A percentile compares a stretch with the other conserved stretches of the same genome.
These are phyloP conservation scores for Malus fusca DNA, from an alignment of 306 rosid genomes.

Conservation along the genomic window DNA sequence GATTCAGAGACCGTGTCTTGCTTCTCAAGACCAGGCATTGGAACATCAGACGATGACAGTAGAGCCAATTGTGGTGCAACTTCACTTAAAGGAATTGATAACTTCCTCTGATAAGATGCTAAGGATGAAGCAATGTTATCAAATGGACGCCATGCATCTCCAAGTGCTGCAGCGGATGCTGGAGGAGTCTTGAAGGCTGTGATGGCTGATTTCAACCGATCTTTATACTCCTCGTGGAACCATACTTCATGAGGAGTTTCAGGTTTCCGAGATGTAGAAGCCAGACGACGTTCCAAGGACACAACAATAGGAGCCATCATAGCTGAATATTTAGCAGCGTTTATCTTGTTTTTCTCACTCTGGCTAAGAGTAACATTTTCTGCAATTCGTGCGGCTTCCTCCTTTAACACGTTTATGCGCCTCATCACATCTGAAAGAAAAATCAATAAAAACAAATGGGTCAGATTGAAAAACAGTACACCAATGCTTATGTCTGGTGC, in stretches of 20 bases:
- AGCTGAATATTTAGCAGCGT: slow-evolving; percentile 92
- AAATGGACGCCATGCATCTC: slow-evolving; percentile 87
- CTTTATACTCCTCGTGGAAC: slow-evolving; percentile 84
- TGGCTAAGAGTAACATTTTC: slow-evolving; percentile 85
- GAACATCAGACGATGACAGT: slow-evolving; percentile 84
- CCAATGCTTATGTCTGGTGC: not conserved
- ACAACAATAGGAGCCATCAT: slow-evolving; percentile 99
- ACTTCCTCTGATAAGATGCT: slow-evolving; percentile 89
- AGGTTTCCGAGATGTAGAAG: slow-evolving; percentile 90
- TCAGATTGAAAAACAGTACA: not conserved
- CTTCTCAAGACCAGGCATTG: slow-evolving; percentile 97
- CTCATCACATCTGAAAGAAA: slow-evolving; percentile 83
- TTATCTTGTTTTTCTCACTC: slow-evolving; percentile 86
- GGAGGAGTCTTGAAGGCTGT: slow-evolving; percentile 73
- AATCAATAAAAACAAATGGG: slow-evolving; percentile 2
- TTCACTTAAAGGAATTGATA: slow-evolving; percentile 68
- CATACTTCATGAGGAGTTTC: slow-evolving; percentile 95
- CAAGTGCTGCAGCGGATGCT: slow-evolving; percentile 62
- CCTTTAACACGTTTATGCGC: slow-evolving; percentile 83
- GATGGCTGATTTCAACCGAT: slow-evolving; percentile 67
- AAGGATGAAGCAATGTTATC: slow-evolving; percentile 86
- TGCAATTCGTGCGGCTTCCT: slow-evolving; percentile 90
- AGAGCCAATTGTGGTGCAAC: slow-evolving; percentile 79
- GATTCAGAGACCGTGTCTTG: slow-evolving; percentile 52
- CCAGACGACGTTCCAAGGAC: slow-evolving; percentile 91